Conservation (phyloP, 2,329 filamentous ascomycete species). For the Hypoxylon sp. region DNA sequence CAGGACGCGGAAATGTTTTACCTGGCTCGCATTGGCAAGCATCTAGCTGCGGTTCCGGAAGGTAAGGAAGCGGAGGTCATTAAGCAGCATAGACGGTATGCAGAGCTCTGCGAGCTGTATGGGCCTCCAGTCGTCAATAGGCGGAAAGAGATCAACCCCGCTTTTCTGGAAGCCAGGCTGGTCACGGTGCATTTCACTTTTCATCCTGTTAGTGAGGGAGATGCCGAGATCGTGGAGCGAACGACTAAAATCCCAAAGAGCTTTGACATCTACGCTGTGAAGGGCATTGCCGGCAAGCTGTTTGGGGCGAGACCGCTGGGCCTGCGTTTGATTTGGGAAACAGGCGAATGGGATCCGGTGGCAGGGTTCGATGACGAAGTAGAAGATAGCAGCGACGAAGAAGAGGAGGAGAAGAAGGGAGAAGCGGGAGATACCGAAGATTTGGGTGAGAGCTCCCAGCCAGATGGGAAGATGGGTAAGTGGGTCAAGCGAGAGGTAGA, state of each 20-base stretch:
- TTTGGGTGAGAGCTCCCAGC: constrained; percentile 43
- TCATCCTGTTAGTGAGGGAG: constrained; percentile 27
- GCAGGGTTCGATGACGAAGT: constrained; percentile 73
- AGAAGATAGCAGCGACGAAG: constrained; percentile 68
- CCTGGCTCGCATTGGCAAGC: constrained; percentile 83
- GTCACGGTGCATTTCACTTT: constrained; percentile 72
- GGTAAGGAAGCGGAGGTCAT: constrained; percentile 69
- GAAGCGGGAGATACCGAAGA: constrained; percentile 37
- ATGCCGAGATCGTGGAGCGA: constrained; percentile 47
- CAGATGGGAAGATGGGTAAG: constrained; percentile 62
- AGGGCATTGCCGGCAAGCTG: constrained; percentile 81
- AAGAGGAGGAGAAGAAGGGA: constrained; percentile 58
- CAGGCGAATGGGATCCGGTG: constrained; percentile 89
- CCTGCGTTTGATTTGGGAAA: constrained; percentile 85
- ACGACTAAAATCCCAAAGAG: constrained; percentile 76
- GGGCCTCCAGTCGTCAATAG: constrained; percentile 77
- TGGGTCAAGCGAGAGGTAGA: constrained; percentile 86
- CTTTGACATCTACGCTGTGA: constrained; percentile 84
- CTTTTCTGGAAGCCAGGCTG: constrained; percentile 85
- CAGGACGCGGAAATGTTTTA: constrained; percentile 95
- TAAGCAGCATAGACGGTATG: constrained; percentile 77
- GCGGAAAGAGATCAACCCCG: constrained; percentile 74
- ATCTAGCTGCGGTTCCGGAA: constrained; percentile 74
- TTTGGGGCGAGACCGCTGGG: constrained; percentile 75
- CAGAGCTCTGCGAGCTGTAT: constrained; percentile 80